Evolutionary conservation across 2,329 filamentous ascomycete species (phyloP), one percentile per base, ranked within the genome.

Genomic region (Lithohypha guttulata): DNA sequence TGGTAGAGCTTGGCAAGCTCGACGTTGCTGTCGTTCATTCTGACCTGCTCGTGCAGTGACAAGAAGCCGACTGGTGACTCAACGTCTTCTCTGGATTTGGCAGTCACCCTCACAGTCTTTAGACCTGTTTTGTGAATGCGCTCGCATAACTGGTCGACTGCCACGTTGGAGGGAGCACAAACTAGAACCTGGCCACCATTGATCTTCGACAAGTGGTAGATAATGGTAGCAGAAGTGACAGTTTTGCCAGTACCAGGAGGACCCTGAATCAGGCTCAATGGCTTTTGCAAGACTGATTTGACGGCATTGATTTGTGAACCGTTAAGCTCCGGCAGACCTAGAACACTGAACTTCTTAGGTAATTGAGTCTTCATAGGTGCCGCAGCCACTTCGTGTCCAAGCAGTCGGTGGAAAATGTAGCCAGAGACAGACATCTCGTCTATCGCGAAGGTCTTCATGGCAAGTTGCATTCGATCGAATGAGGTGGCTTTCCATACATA

Each of bases 401-500:
- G 76, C 15, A 98, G 73, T 50, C 91, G 91, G 60, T 98, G 91
- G 67, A 96, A 98, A 49, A 98, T 94, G 63, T 95, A 98, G 25
- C 91, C 91, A 15, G 91, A 96, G 29, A 98, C 89, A 55, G 87
- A 95, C 81, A 93, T 84, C 61, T 98, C 91, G 52, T 98, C 89
- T 30, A 96, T 79, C 4, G 91, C 91, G 58, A 98, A 98, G 0
- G 85, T 96, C 70, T 95, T 96, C 89, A 98, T 96, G 39, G 91
- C 93, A 50, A 87, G 77, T 61, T 98, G 91, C 91, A 98, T 98
- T 47, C 91, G 87, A 56, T 98, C 91, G 58, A 98, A 98, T 0
- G 89, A 96, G 0, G 93, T 98, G 10, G 93, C 91, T 60, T 98
- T 98, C 91, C 91, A 98, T 41, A 98, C 91, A 56, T 98, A 98